Conservation (phyloP, 1,284 basidiomycete species). For the Megacollybia platyphylla region DNA sequence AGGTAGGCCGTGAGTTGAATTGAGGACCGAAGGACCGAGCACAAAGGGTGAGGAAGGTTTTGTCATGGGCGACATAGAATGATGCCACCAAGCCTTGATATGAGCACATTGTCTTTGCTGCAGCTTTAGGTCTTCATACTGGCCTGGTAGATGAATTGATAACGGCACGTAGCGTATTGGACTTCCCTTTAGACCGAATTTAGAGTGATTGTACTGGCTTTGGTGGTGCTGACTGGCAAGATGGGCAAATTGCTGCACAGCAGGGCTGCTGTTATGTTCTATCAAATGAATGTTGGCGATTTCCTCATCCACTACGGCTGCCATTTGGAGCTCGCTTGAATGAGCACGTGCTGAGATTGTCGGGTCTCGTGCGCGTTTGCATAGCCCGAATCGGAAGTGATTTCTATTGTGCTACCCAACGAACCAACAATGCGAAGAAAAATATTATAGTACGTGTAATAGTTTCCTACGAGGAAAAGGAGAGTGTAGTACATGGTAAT, state of each 20-base stretch:
- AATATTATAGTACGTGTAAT: too few relatives aligned
- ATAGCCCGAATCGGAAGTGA: too few relatives aligned
- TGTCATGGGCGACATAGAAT: slow-evolving; percentile 11
- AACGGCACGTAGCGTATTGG: slow-evolving; percentile 56
- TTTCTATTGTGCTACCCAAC: too few relatives aligned
- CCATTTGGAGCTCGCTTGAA: too few relatives aligned
- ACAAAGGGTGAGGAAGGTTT: slow-evolving; percentile 9
- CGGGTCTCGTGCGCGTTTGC: too few relatives aligned
- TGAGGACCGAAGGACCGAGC: slow-evolving; percentile 15
- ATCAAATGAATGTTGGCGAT: too few relatives aligned
- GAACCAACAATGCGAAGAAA: too few relatives aligned
- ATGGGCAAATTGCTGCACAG: slow-evolving; percentile 28
- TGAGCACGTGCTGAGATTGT: too few relatives aligned
- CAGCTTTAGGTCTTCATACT: slow-evolving; percentile 44
- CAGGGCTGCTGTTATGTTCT: too few relatives aligned
- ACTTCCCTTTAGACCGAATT: slow-evolving; percentile 52
- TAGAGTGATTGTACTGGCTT: slow-evolving; percentile 69
- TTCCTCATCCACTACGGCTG: too few relatives aligned
- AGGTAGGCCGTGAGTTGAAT: not conserved
- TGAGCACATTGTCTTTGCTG: slow-evolving; percentile 41
- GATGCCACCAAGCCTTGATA: slow-evolving; percentile 43
- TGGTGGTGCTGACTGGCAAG: slow-evolving; percentile 72
- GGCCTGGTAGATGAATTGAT: slow-evolving; percentile 55
- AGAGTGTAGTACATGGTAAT: too few relatives aligned
- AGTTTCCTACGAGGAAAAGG: too few relatives aligned